Base-by-base conservation (phyloP, 331 rosid genomes). In the Pyrus hybrid region DNA sequence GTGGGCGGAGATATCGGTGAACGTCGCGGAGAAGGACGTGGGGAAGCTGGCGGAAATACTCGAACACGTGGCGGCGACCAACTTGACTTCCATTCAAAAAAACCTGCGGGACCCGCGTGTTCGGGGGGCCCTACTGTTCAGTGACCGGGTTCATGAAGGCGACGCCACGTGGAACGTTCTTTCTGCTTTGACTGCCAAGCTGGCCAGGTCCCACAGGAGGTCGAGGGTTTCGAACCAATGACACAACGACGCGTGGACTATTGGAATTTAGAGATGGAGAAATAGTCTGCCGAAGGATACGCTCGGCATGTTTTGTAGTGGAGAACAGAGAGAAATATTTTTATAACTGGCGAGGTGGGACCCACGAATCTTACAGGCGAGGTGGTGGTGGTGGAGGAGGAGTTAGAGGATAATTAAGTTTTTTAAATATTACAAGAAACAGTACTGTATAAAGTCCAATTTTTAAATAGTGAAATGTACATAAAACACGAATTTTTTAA, bases 121-220 rank as follows among this genome's bases (percentile, higher is more conserved):
- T 5, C 79, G 77, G 76, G 77, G 88, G 82, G 90, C 96, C 66
- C 88, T 95, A 9, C 76, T 95, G 2, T 95, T 86, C 70, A 78
- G 86, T 63, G 73, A 32, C 37, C 78, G 45, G 53, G 67, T 92
- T 80, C 73, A 86, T 14, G 85, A 81, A 77, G 97, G 98, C 0
- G 99, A 95, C 41, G 99, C 97, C 93, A 92, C 98, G 83, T 95
- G 99, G 99, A 93, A 89, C 58, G 87, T 89, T 0, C 4, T 95
- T 0, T 73, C 62, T 0, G 56, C 83, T 3, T 80, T 95, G 79
- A 83, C 87, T 0, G 74, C 72, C 74, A 91, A 79, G 86, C 73
- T 89, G 22, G 87, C 37, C 22, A 85, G 91, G 87, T 90, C 97
- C 13, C 68, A 76, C 45, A 77, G 86, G 68, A 30, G 83, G 1